Conservation (phyloP, 805 yeast genomes). For the Schwanniomyces polymorphus region DNA sequence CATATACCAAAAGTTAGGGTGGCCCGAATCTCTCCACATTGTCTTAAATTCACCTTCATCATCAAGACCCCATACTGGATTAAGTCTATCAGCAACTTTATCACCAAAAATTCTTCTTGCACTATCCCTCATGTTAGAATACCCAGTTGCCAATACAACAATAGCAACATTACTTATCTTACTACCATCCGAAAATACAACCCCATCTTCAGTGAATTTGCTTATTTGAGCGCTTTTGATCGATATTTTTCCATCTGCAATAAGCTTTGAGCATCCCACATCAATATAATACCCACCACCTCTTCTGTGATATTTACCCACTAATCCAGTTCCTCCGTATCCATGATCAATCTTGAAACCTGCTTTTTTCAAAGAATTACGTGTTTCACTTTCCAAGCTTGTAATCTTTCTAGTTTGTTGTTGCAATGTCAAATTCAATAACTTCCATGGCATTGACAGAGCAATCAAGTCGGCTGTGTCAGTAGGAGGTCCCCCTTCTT, state of each 20-base stretch:
- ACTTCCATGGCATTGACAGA: slow-evolving; percentile 32
- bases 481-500: slow-evolving; percentile 33
- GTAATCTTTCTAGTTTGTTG: slow-evolving; percentile 34
- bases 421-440: slow-evolving; percentile 35
- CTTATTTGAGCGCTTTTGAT: slow-evolving; percentile 34
- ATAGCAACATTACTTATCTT: slow-evolving; percentile 30
- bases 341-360: slow-evolving; percentile 46
- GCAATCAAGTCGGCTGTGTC: slow-evolving; percentile 39
- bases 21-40: slow-evolving; percentile 40
- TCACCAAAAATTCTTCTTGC: slow-evolving; percentile 38
- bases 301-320: slow-evolving; percentile 38
- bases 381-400: slow-evolving; percentile 27
- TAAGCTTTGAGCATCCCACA: slow-evolving; percentile 42
- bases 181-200: slow-evolving; percentile 40
- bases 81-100: slow-evolving; percentile 30
- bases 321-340: slow-evolving; percentile 43
- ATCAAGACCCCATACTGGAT: slow-evolving; percentile 46
- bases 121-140: slow-evolving; percentile 41
- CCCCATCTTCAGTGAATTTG: slow-evolving; percentile 36
- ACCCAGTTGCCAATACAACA: slow-evolving; percentile 48
- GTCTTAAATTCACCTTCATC: slow-evolving; percentile 43
- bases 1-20: slow-evolving; percentile 40
- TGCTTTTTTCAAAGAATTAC: slow-evolving; percentile 27
- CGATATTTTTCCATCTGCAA: slow-evolving; percentile 37
- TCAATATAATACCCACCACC: slow-evolving; percentile 51